Conservation (phyloP, 2,329 filamentous ascomycete species). For the Tolypocladium ovalisporum region DNA sequence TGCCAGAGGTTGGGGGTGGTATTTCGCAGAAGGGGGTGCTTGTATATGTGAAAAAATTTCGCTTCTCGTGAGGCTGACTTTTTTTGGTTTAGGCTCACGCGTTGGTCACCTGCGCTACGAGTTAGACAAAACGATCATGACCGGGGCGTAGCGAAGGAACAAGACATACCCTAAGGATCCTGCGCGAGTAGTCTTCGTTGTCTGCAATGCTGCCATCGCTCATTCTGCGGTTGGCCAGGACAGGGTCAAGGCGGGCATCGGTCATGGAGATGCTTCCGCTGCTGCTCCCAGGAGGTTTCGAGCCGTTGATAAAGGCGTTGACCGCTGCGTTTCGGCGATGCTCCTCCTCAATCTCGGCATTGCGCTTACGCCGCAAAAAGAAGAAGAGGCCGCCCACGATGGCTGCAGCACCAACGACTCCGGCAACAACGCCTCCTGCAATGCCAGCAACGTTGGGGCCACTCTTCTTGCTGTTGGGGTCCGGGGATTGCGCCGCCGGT, state of each 20-base stretch:
- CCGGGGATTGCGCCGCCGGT: slow-evolving; percentile 8
- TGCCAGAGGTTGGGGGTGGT: slow-evolving; percentile 19
- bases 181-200: slow-evolving; percentile 91
- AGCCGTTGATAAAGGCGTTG: slow-evolving; percentile 60
- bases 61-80: slow-evolving; percentile 4
- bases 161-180: slow-evolving; percentile 75
- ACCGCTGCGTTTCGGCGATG: slow-evolving; percentile 72
- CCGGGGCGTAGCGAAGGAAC: not conserved
- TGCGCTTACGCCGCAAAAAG: slow-evolving; percentile 63
- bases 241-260: slow-evolving; percentile 78
- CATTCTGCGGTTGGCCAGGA: slow-evolving; percentile 71
- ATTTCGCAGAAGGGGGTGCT: slow-evolving; percentile 19
- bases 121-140: not conserved
- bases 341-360: slow-evolving; percentile 71
- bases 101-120: slow-evolving; percentile 40
- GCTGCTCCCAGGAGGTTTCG: slow-evolving; percentile 51
- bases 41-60: slow-evolving; percentile 6
- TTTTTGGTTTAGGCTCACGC: slow-evolving; percentile 30
- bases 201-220: slow-evolving; percentile 96
- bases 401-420: slow-evolving; percentile 58
- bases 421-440: slow-evolving; percentile 78
- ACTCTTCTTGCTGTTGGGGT: slow-evolving; percentile 13
- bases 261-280: slow-evolving; percentile 59
- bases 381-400: slow-evolving; percentile 61
- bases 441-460: slow-evolving; percentile 71